phyloP scores from a whole-genome alignment of 768 basidiomycete species.

The Neoboletus magnificus region DNA sequence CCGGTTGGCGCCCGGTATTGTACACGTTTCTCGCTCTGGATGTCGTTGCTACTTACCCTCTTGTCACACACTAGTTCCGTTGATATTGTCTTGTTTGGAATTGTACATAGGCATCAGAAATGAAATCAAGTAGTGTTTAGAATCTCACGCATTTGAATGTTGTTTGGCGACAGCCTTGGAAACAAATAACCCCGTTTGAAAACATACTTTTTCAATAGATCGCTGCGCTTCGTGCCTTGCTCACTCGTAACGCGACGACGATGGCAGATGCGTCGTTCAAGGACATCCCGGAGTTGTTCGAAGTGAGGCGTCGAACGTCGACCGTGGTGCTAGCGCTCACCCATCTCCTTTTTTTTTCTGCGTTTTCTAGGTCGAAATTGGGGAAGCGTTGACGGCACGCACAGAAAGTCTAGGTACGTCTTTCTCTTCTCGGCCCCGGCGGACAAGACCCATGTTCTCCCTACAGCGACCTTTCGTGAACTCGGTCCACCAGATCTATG shows the following conservation, averaged over 20 bases:
- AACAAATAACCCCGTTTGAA: conserved; percentile 16
- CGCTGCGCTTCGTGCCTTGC: background rate
- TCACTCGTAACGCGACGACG: conserved; percentile 8
- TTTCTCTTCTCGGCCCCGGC: background rate
- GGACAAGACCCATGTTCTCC: background rate
- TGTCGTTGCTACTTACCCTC: conserved; percentile 11
- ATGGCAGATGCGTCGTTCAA: conserved; percentile 79
- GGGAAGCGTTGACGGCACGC: conserved; percentile 83
- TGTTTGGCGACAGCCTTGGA: conserved; percentile 28
- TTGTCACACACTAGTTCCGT: conserved; percentile 6
- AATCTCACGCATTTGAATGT: conserved; percentile 8
- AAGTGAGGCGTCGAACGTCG: conserved; percentile 48
- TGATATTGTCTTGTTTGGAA: conserved; percentile 12
- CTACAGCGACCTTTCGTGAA: conserved; percentile 87
- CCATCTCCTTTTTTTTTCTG: background rate
- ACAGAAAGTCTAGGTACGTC: conserved; percentile 87
- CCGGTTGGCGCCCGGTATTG: background rate
- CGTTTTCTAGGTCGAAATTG: conserved; percentile 69
- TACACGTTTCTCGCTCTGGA: background rate
- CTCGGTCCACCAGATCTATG: conserved; percentile 96
- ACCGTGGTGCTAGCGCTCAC: conserved; percentile 1
- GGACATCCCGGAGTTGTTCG: conserved; percentile 95
- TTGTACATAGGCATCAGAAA: conserved; percentile 12
- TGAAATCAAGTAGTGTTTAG: background rate
- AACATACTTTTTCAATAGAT: background rate